A percentile compares a stretch with the other conserved stretches of the same genome.
Evolutionary conservation across 306 rosid genomes (phyloP).

Genomic region (Psophocarpus tetragonolobus): DNA sequence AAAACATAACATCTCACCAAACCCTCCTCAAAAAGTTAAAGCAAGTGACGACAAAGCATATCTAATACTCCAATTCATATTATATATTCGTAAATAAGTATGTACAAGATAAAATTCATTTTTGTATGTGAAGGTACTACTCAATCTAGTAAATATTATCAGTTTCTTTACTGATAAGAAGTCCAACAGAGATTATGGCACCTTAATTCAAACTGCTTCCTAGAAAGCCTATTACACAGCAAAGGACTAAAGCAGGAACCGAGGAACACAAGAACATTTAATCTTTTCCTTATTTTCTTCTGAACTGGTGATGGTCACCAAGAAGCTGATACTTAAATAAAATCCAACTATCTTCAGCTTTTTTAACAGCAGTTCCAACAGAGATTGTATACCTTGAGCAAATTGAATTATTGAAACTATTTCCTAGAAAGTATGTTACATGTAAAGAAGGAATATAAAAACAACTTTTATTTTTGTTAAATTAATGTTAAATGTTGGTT

Average conservation of each 20-base stretch:
- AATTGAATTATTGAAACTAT: constrained; percentile 32
- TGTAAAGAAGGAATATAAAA: background rate
- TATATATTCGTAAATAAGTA: background rate
- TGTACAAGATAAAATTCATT: background rate
- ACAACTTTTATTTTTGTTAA: constrained; percentile 26
- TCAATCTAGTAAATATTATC: background rate
- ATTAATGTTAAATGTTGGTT: too few species aligned
- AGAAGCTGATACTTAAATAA: constrained; percentile 14
- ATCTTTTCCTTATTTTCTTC: background rate
- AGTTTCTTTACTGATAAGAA: background rate
- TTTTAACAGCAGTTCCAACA: constrained; percentile 8
- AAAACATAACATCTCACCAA: background rate
- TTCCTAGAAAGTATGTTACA: constrained; percentile 20
- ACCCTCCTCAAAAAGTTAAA: background rate
- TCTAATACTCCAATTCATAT: constrained; percentile 7
- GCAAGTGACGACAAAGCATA: background rate
- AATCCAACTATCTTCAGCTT: constrained; percentile 6
- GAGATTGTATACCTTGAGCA: background rate
- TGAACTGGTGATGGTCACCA: background rate
- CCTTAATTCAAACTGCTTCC: background rate
- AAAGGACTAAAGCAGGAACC: too few species aligned
- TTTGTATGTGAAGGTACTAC: background rate
- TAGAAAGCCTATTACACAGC: background rate
- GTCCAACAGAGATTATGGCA: background rate
- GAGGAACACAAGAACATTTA: background rate